Evolutionary conservation across 805 yeast species (phyloP), one percentile per base, ranked within the genome.

Genomic region (Suhomyces emberorum): DNA sequence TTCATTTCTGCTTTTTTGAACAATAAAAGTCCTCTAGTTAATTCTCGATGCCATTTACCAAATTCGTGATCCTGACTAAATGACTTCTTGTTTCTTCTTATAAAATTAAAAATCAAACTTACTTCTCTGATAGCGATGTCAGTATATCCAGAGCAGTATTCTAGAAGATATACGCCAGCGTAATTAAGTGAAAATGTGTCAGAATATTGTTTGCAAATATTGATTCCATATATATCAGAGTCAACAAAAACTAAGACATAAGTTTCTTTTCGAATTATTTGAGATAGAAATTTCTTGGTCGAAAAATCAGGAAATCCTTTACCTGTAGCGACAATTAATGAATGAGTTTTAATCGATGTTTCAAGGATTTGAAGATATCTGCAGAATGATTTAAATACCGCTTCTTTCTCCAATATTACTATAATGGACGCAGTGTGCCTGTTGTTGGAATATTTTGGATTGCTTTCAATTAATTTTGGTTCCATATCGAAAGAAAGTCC

Each of bases 281-380:
- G 42, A 4, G 42, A 30, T 7, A 77, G 43, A 38, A 80, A 69
- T 16, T 49, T 43, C 32, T 69, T 61, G 0, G 87, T 79, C 4
- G 72, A 54, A 9, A 63, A 48, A 51, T 82, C 88, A 0, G 88
- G 87, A 47, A 66, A 80, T 4, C 88, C 88, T 49, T 75, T 77
- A 0, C 84, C 87, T 0, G 88, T 81, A 7, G 83, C 54, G 0
- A 76, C 61, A 37, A 7, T 44, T 37, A 21, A n/a, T n/a, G n/a
- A n/a, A n/a, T n/a, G n/a, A n/a, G n/a, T n/a, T n/a, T n/a, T n/a
- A n/a, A n/a, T n/a, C n/a, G n/a, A n/a, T n/a, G n/a, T n/a, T n/a
- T n/a, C n/a, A n/a, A n/a, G n/a, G n/a, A n/a, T n/a, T 18, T 41
- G 43, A 3, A 55, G 17, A 30, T 43, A 44, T n/a, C 47, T 38